phyloP scores from a whole-genome alignment of 2,329 filamentous ascomycete species.

The Microcyclospora pomicola region DNA sequence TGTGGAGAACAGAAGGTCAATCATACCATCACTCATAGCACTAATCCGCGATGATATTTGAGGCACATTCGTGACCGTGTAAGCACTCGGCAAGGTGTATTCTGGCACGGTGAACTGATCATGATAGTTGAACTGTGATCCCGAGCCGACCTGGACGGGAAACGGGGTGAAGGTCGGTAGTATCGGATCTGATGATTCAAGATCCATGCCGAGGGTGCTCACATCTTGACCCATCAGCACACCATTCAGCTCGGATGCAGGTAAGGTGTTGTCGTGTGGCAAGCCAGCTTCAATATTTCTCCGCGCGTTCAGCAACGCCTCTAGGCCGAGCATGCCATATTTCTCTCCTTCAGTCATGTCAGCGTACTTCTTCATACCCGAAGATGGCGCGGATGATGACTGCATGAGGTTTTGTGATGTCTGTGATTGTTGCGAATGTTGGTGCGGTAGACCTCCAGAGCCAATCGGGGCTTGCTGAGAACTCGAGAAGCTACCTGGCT shows the following conservation, averaged over 20 bases:
- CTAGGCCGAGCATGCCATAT: conserved; percentile 46
- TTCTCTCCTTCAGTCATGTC: conserved; percentile 48
- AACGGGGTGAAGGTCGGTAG: conserved; percentile 53
- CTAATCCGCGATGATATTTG: conserved; percentile 33
- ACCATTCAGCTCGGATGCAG: conserved; percentile 14
- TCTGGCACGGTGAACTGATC: conserved; percentile 46
- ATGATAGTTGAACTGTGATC: conserved; percentile 26
- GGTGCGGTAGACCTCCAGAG: conserved; percentile 2
- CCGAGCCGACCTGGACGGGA: conserved; percentile 28
- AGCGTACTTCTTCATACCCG: conserved; percentile 30
- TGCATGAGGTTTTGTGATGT: conserved; percentile 4
- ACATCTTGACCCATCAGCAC: conserved; percentile 51
- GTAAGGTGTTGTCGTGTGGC: conserved; percentile 18
- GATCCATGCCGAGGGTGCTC: conserved; percentile 48
- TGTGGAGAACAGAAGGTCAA: no score
- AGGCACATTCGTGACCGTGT: conserved; percentile 53
- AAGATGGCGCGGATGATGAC: conserved; percentile 11
- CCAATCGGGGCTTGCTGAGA: conserved; percentile 15
- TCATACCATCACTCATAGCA: conserved; percentile 22
- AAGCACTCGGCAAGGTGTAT: conserved; percentile 49
- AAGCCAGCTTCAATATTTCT: conserved; percentile 13
- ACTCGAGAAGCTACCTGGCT: conserved; percentile 9
- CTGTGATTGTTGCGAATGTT: background rate
- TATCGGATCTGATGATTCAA: conserved; percentile 40
- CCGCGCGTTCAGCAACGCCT: conserved; percentile 32